Conservation (phyloP, 2,329 filamentous ascomycete genomes). For the Calonectria hawksworthii region DNA sequence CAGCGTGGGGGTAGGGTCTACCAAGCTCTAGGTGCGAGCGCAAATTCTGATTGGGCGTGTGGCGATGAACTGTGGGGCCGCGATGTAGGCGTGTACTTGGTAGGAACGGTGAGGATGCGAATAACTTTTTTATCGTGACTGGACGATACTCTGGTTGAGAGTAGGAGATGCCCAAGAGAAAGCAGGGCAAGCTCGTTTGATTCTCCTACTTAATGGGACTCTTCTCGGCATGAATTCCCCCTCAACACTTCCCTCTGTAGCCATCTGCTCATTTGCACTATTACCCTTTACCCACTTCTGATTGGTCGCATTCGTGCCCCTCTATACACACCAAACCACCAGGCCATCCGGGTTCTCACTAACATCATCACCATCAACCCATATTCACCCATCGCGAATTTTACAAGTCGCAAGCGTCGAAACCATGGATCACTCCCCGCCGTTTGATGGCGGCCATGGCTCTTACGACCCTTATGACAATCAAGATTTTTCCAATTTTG, state of each 20-base stretch:
- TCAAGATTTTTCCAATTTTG: slow-evolving; percentile 39
- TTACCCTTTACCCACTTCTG: not conserved
- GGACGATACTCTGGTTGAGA: not conserved
- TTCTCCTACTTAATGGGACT: not conserved
- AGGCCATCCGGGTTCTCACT: slow-evolving; percentile 33
- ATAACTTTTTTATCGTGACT: not conserved
- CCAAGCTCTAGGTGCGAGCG: not conserved
- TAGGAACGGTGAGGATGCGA: not conserved
- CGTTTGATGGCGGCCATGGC: slow-evolving; percentile 35
- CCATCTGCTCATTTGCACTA: not conserved
- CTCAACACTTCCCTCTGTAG: not conserved
- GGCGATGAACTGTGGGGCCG: not conserved
- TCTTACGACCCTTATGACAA: slow-evolving; percentile 37
- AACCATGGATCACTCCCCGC: slow-evolving; percentile 39
- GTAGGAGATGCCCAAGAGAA: not conserved
- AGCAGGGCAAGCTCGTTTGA: not conserved
- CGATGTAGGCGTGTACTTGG: not conserved
- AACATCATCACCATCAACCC: slow-evolving; percentile 25
- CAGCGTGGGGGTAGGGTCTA: not conserved
- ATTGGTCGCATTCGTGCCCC: slow-evolving; percentile 18
- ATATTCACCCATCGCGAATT: slow-evolving; percentile 12
- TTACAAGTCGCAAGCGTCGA: not conserved
- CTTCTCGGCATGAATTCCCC: not conserved
- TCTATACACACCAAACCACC: slow-evolving; percentile 26
- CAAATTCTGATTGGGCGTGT: not conserved